Evolutionary conservation across 768 basidiomycete genomes (phyloP).

Genomic region (Psilocybe azurescens): DNA sequence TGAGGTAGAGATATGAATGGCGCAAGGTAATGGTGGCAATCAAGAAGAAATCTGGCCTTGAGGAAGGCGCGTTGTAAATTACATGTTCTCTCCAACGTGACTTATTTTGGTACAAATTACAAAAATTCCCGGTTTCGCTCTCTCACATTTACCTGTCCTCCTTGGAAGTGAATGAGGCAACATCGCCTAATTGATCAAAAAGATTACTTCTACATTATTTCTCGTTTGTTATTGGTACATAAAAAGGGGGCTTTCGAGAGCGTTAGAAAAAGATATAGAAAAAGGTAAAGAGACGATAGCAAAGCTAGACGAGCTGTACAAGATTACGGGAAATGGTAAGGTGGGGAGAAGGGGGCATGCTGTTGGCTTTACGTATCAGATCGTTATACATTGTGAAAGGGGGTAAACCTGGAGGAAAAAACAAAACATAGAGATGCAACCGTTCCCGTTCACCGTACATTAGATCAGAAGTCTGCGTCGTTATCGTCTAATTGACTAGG

Average conservation of each 20-base stretch:
- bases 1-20: slow-evolving; percentile 8
- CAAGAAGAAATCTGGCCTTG: slow-evolving; percentile 16
- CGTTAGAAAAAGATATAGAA: slow-evolving; percentile 24
- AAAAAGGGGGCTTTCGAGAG: slow-evolving; percentile 34
- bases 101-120: not conserved
- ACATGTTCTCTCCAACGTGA: slow-evolving; percentile 24
- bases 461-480: slow-evolving; percentile 80
- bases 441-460: slow-evolving; percentile 29
- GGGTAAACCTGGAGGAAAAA: slow-evolving; percentile 31
- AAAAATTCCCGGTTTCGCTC: slow-evolving; percentile 2
- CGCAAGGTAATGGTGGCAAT: slow-evolving; percentile 15
- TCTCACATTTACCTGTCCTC: not conserved
- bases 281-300: slow-evolving; percentile 31
- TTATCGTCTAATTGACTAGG: slow-evolving; percentile 94
- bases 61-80: slow-evolving; percentile 27
- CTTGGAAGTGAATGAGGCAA: slow-evolving; percentile 2
- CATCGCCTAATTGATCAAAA: slow-evolving; percentile 7
- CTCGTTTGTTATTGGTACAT: slow-evolving; percentile 48
- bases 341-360: slow-evolving; percentile 31
- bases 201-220: slow-evolving; percentile 47
- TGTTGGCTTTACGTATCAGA: slow-evolving; percentile 36
- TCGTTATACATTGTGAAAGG: slow-evolving; percentile 30
- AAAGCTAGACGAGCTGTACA: slow-evolving; percentile 31
- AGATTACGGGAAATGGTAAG: slow-evolving; percentile 33
- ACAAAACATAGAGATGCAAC: slow-evolving; percentile 32